Conservation (phyloP, 225 moss, liverwort and hornwort genomes). For the Physcomitrellopsis africana region DNA sequence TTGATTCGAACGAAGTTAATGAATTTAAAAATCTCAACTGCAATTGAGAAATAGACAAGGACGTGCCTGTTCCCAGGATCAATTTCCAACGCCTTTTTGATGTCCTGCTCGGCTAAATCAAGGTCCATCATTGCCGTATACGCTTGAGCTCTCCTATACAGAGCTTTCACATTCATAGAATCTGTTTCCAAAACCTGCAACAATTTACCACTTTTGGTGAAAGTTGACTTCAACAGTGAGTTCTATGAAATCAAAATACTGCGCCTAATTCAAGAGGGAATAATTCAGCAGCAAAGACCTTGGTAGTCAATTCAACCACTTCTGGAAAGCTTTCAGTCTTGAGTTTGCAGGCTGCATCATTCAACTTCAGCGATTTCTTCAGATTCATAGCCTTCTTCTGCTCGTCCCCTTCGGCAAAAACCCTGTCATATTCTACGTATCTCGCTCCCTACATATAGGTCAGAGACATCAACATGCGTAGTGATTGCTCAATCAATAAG, state of each 20-base stretch:
- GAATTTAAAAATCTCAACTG: not conserved
- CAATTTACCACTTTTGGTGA: constrained; percentile 4
- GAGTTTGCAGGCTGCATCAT: constrained; percentile 89
- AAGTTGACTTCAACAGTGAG: not conserved
- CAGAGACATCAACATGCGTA: not conserved
- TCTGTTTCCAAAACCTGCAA: constrained; percentile 77
- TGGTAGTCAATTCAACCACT: constrained; percentile 70
- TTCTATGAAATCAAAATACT: not conserved
- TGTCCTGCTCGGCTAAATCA: constrained; percentile 80
- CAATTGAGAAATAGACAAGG: not conserved
- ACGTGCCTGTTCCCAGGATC: constrained; percentile 79
- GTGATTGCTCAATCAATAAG: not conserved
- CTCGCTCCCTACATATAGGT: constrained; percentile 64
- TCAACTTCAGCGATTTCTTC: constrained; percentile 76
- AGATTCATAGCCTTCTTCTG: constrained; percentile 72
- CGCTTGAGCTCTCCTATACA: constrained; percentile 81
- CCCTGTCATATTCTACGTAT: constrained; percentile 74
- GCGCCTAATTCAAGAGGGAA: not conserved
- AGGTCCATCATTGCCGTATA: constrained; percentile 69
- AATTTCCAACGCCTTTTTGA: constrained; percentile 75
- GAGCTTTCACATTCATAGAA: constrained; percentile 75
- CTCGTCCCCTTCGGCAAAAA: constrained; percentile 68
- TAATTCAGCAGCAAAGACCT: constrained; percentile 49
- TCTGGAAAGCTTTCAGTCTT: constrained; percentile 79
- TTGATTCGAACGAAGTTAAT: not conserved